Evolutionary conservation across 1,284 basidiomycete genomes (phyloP), one percentile per base, ranked within the genome.

Genomic region (Ceratobasidium sp.): DNA sequence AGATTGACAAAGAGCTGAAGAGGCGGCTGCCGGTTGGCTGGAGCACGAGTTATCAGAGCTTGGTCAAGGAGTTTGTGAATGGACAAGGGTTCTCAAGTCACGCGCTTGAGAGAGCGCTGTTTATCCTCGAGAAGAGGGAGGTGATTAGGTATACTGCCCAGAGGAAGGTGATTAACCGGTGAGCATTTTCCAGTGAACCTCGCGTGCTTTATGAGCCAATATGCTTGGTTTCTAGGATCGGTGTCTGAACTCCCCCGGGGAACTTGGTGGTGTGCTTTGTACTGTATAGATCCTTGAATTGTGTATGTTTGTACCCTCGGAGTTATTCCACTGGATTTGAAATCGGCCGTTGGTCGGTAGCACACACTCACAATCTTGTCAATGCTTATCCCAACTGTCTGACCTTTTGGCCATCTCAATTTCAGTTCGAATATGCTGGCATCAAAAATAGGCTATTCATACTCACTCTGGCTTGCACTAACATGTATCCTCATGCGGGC

Each of bases 11-110:
- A 79, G 98, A 99, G 81, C 86, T 99, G 72, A 85, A 92, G 76
- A 84, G 95, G 77, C 85, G 98, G 56, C 84, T 99, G 77, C 97
- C 98, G 0, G 93, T 99, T 68, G 97, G 97, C 2, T 98, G 97
- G 95, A 95, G 91, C 78, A 98, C 96, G 65, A 95, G 93, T 79
- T 98, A 98, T 80, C 93, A 96, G 82, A 93, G 91, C 79, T 86
- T 99, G 64, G 89, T 96, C n/a, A 89, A 91, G 77, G 98, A 99
- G 83, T 99, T 99, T 82, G 96, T 98, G 13, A 92, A 89, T 8
- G 90, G 93, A 78, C 95, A 98, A 82, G 93, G 95, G 3, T 97
- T 92, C 81, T 92, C 92, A 24, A 91, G 88, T 78, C 96, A 98
- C 82, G 94, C 97, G 19, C 87, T 99, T 34, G 98, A 99, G 82